Evolutionary conservation across 2,329 filamentous ascomycete genomes (phyloP).

Genomic region (Pestalotiopsis fici): DNA sequence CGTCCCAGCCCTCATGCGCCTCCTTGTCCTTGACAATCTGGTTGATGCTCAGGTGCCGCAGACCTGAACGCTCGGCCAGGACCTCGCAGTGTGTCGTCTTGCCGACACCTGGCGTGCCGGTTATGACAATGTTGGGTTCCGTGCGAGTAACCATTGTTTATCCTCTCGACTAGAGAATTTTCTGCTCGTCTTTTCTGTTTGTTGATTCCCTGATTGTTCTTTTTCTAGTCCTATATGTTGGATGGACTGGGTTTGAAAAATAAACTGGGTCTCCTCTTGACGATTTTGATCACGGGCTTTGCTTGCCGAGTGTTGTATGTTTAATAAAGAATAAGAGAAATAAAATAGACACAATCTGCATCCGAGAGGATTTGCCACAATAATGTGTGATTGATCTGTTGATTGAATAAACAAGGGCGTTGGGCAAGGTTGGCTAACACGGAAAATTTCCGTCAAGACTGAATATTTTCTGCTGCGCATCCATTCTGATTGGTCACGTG

Average conservation of each 20-base stretch:
- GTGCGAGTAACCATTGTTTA: conserved; percentile 33
- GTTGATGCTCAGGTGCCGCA: conserved; percentile 87
- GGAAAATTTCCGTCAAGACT: neutral
- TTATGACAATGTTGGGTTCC: conserved; percentile 88
- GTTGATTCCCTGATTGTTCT: neutral
- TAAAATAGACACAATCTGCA: neutral
- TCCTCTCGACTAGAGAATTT: neutral
- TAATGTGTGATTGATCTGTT: neutral
- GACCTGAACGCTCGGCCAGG: conserved; percentile 72
- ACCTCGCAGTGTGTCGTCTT: conserved; percentile 92
- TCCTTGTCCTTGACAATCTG: conserved; percentile 85
- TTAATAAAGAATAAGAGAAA: neutral
- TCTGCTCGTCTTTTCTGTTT: too few species aligned
- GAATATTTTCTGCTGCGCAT: neutral
- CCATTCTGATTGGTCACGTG: conserved; percentile 5
- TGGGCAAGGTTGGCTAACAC: neutral
- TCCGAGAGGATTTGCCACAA: neutral
- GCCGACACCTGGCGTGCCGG: conserved; percentile 92
- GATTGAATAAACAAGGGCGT: neutral
- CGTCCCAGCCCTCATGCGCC: conserved; percentile 86
- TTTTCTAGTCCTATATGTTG: neutral
- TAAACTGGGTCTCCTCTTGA: neutral
- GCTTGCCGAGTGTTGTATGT: neutral
- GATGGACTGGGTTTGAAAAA: neutral
- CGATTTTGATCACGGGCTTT: neutral